Percentiles rank a stretch among this genome's conserved stretches.
phyloP scores from a whole-genome alignment of 306 rosid species.

The Trifolium repens region DNA sequence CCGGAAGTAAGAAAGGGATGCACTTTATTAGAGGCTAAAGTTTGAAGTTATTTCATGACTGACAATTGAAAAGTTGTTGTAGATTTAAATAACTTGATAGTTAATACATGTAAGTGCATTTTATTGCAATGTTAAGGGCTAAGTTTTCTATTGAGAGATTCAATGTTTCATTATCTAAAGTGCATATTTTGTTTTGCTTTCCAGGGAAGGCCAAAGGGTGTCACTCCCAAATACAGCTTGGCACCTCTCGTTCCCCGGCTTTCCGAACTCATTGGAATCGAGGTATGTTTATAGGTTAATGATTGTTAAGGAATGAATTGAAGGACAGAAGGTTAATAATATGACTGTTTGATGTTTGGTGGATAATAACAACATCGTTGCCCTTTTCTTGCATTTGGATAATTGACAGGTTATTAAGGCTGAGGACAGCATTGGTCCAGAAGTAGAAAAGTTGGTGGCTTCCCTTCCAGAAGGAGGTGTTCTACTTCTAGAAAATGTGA shows the following conservation, averaged over 20 bases:
- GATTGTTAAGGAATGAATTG: not conserved
- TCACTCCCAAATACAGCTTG: constrained; percentile 92
- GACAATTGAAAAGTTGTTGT: not conserved
- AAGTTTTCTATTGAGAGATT: not conserved
- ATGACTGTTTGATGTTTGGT: constrained; percentile 13
- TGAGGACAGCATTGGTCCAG: constrained; percentile 90
- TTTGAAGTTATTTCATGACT: not conserved
- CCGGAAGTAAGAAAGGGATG: not conserved
- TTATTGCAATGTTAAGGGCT: not conserved
- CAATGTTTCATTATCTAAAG: not conserved
- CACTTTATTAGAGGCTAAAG: not conserved
- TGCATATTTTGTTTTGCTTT: constrained; percentile 31
- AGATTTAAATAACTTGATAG: not conserved
- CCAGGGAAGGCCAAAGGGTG: constrained; percentile 99
- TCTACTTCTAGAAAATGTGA: constrained; percentile 94
- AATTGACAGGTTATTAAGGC: constrained; percentile 83
- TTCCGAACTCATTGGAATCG: constrained; percentile 88
- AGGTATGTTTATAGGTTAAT: constrained; percentile 51
- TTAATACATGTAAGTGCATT: not conserved
- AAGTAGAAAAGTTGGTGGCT: constrained; percentile 85
- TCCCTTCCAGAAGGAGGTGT: constrained; percentile 90
- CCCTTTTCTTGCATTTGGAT: constrained; percentile 24
- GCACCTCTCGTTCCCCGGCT: constrained; percentile 97
- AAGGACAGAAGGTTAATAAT: not conserved
- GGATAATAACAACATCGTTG: constrained; percentile 24